Base-by-base conservation (phyloP, 768 basidiomycete genomes). In the Asterophora parasitica region DNA sequence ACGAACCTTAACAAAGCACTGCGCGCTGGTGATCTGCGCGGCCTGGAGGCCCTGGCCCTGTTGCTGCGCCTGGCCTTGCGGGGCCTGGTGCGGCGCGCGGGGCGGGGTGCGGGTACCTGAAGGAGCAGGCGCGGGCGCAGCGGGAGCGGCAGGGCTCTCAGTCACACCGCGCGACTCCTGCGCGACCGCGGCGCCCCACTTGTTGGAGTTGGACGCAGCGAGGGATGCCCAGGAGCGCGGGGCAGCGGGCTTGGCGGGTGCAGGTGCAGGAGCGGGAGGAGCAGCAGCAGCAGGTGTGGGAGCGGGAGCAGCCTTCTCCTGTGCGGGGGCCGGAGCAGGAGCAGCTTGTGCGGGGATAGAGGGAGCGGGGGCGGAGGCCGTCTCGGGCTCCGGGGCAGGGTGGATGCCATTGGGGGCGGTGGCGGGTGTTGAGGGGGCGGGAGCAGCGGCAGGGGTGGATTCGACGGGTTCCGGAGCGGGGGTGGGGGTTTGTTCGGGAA, bases 1-100 rank as follows among this genome's bases (percentile, higher is more conserved):
- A 65, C 66, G 42, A 61, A 88, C 88, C 82, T 96, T 97, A 74
- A 97, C 85, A 68, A 97, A 99, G 66, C 91, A 92, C 50, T 87
- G 84, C 1, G 88, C 64, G 9, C 82, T 89, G 17, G 77, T 75
- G 45, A 93, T 73, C 44, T 76, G 67, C 11, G 86, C 88, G 48
- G 85, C 82, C 7, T 68, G 66, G 7, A 83, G 76, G 53, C 61
- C 64, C 15, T 61, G 63, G 4, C 53, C 58, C 36, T 50, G 42
- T n/a, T 51, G 43, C 19, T 47, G 56, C 42, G 0, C 50, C 41
- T 7, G 51, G 51, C 35, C 36, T 5, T 23, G 46, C 11, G 44
- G 51, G 0, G n/a, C n/a, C n/a, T 44, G 44, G 0, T 42, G 50
- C 7, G 38, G 44, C 10, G 28, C 39, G 20, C 58, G 55, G 5